phyloP scores from a whole-genome alignment of 2,329 filamentous ascomycete genomes.

The Phialemonium atrogriseum region DNA sequence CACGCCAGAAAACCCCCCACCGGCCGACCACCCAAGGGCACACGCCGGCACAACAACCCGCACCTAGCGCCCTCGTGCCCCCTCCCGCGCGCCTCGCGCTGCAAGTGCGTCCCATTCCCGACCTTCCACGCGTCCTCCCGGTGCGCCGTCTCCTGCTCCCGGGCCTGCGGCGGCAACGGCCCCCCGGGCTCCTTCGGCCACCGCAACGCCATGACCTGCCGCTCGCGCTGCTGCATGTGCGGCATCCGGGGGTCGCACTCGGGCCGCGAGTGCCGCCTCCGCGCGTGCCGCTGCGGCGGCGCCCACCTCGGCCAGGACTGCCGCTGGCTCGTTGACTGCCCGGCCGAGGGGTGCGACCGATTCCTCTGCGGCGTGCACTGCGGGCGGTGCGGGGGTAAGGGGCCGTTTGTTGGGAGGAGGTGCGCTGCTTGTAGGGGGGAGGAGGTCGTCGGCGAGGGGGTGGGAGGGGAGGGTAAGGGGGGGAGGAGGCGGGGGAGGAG shows the following conservation, averaged over 20 bases:
- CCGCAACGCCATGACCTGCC: slow-evolving; percentile 27
- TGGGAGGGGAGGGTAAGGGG: no score
- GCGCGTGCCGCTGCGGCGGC: slow-evolving; percentile 25
- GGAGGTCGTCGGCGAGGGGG: no score
- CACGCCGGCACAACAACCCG: slow-evolving; percentile 3
- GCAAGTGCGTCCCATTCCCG: slow-evolving; percentile 30
- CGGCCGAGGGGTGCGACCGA: slow-evolving; percentile 19
- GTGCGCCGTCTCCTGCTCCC: slow-evolving; percentile 25
- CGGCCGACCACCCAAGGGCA: background rate
- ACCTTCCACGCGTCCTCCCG: slow-evolving; percentile 22
- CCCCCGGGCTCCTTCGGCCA: slow-evolving; percentile 19
- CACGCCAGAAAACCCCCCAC: background rate
- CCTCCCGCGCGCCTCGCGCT: slow-evolving; percentile 22
- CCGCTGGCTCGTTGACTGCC: slow-evolving; percentile 28
- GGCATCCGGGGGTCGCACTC: slow-evolving; percentile 27
- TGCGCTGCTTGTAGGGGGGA: no score
- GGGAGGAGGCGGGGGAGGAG: no score
- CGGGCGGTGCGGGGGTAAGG: slow-evolving; percentile 21
- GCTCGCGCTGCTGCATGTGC: slow-evolving; percentile 31
- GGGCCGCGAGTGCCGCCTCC: slow-evolving; percentile 24
- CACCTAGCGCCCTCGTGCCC: slow-evolving; percentile 22
- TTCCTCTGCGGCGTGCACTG: slow-evolving; percentile 28
- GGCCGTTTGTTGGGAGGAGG: slow-evolving; percentile 19
- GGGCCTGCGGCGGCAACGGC: slow-evolving; percentile 19
- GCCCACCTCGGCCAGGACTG: slow-evolving; percentile 29